Evolutionary conservation across 2,329 filamentous ascomycete genomes (phyloP).

Genomic region (Botryosphaeria agaves): DNA sequence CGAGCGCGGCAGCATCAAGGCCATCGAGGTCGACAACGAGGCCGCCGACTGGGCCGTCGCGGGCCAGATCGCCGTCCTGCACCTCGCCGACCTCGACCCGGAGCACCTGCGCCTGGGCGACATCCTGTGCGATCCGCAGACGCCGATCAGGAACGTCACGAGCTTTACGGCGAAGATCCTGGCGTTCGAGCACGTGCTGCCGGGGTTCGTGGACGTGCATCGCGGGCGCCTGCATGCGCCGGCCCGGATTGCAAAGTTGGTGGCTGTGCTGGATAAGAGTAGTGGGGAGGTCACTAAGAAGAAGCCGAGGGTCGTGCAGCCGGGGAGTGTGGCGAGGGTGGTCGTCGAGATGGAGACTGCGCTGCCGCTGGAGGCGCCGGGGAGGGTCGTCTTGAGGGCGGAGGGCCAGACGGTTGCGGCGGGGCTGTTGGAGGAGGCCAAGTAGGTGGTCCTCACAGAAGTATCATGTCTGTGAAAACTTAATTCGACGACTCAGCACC

Average conservation of each 20-base stretch:
- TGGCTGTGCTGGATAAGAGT: conserved; percentile 61
- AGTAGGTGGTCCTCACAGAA: too few species aligned
- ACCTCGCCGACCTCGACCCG: conserved; percentile 70
- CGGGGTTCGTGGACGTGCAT: conserved; percentile 80
- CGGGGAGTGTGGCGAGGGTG: conserved; percentile 60
- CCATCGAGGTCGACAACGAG: conserved; percentile 58
- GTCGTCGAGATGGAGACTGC: conserved; percentile 55
- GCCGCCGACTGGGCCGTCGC: conserved; percentile 78
- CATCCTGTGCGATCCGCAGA: conserved; percentile 56
- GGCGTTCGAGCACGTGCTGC: conserved; percentile 77
- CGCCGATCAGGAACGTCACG: conserved; percentile 53
- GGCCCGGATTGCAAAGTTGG: conserved; percentile 54
- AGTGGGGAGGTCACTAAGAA: conserved; percentile 64
- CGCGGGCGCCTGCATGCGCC: conserved; percentile 65
- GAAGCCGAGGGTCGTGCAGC: conserved; percentile 68
- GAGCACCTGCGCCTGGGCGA: conserved; percentile 65
- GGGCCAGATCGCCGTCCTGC: conserved; percentile 74
- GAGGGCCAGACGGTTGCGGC: conserved; percentile 76
- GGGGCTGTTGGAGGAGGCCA: conserved; percentile 52
- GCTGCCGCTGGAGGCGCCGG: conserved; percentile 64
- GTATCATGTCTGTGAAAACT: too few species aligned
- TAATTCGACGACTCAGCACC: too few species aligned
- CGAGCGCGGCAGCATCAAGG: conserved; percentile 67
- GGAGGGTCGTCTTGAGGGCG: conserved; percentile 63
- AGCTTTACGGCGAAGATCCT: conserved; percentile 69